Evolutionary conservation across 768 basidiomycete species (phyloP), one percentile per base, ranked within the genome.

Genomic region (Mycena alexandri): DNA sequence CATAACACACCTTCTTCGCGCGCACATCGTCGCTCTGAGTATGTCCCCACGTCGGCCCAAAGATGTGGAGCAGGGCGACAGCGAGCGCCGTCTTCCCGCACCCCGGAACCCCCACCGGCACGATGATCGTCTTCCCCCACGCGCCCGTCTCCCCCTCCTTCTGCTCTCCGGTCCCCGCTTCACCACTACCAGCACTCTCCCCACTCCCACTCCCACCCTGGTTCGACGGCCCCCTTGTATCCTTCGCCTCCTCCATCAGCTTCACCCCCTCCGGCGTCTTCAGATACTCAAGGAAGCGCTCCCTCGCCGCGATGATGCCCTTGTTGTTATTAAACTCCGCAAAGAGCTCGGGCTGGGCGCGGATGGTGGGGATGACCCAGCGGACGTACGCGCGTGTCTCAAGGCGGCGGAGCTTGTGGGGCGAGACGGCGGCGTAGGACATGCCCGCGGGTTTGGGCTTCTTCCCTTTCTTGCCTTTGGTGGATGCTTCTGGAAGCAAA

Each of bases 71-170:
- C 10, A 38, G 10, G 10, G 38, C 38, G 38, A 38, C 38, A 10
- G 38, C 38, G 38, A 38, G 38, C 5, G 38, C 38, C 38, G 38
- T 38, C 38, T 38, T 38, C 38, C 96, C 97, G 75, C 93, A 95
- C 17, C 98, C 98, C 42, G 97, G 97, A 43, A 98, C 85, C 7
- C 94, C 97, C n/a, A 98, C 79, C 0, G 98, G 95, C 0, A 96
- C 83, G 61, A 99, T 89, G 69, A 99, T 81, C 0, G 91, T 94
- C 82, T 96, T 96, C 29, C 84, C 85, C 67, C 84, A 86, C 14
- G 19, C 6, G 24, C n/a, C 42, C 47, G 38, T 22, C 6, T 0
- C 22, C 34, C 25, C 16, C 19, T 54, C 12, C 22, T 22, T 38
- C 10, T 29, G 29, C 29, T 29, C 29, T 29, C 29, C 29, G 3